These are phyloP conservation scores for Zymoseptoria tritici DNA, from an alignment of 2,329 filamentous ascomycete genomes.

Conservation along the genomic window DNA sequence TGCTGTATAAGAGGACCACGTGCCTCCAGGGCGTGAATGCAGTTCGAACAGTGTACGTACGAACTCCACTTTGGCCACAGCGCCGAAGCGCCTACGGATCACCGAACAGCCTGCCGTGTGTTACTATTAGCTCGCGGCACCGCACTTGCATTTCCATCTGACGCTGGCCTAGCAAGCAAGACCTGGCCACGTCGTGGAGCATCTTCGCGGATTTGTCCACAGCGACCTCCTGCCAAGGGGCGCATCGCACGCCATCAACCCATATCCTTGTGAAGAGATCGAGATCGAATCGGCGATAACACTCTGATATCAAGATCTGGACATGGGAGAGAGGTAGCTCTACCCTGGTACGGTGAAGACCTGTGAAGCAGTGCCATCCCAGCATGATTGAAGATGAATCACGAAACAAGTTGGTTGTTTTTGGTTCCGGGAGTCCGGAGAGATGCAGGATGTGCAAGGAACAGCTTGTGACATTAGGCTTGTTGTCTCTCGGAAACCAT, in stretches of 20 bases:
- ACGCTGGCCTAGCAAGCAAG: background rate
- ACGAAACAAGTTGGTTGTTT: background rate
- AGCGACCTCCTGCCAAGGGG: no score
- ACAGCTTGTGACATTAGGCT: background rate
- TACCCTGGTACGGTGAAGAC: background rate
- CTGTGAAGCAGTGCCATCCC: no score
- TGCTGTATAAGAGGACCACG: no score
- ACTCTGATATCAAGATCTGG: background rate
- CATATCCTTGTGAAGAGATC: background rate
- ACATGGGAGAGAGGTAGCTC: background rate
- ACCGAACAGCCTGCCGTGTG: background rate
- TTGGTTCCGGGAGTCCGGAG: background rate
- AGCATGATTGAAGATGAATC: background rate
- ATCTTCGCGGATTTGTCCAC: background rate
- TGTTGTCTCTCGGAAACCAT: background rate
- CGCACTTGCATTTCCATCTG: background rate
- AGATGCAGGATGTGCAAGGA: background rate
- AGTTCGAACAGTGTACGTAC: background rate
- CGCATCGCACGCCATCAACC: background rate
- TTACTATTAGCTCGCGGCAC: background rate
- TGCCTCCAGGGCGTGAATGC: background rate
- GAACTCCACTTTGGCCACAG: background rate
- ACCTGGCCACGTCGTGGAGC: background rate
- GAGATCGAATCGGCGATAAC: background rate
- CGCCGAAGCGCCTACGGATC: background rate